Base-by-base conservation (phyloP, 495 filamentous ascomycete genomes). In the Hamigera avellanea region DNA sequence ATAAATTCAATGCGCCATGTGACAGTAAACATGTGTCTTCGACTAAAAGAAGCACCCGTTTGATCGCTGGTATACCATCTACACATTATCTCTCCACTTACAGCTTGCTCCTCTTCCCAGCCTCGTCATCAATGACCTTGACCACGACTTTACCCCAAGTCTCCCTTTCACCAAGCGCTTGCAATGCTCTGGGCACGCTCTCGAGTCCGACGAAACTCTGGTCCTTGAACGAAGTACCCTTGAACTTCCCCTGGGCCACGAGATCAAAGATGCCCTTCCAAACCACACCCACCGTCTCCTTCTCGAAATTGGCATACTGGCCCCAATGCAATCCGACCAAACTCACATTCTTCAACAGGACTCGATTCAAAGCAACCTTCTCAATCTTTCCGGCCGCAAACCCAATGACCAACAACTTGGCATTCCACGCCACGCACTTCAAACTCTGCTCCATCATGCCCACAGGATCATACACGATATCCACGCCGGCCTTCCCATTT, bases 81-180 rank as follows among this genome's bases (percentile, higher is more conserved):
- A 5, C 21, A 23, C 4, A 9, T 23, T 9, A 23, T 23, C 4
- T 9, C 9, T 23, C n/a, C n/a, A n/a, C 9, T 50, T 52, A 74
- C 27, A 74, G 44, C 53, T 66, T 72, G 36, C 63, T 80, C 52
- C 62, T 66, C 51, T 62, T 66, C 3, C 67, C 64, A 31, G 48
- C 44, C 38, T 57, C 55, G 19, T 75, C 68, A 40, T 87, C 80
- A n/a, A 81, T 75, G 17, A 96, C 69, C 57, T 83, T 82, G 2
- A 95, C 81, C 1, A 96, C 85, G 1, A 95, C 89, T 71, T 96
- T 96, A 0, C 89, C 89, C 89, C 89, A 96, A 0, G 85, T 94
- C 46, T 81, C 85, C 31, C 89, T 64, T 12, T 72, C 70, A 0
- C 83, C 88, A 26, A 96, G 62, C 12, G 80, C 78, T 52, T 79